Evolutionary conservation across 1,139 yeast species (phyloP), one percentile per base, ranked within the genome.

Genomic region (Magnusiomyces suaveolens): DNA sequence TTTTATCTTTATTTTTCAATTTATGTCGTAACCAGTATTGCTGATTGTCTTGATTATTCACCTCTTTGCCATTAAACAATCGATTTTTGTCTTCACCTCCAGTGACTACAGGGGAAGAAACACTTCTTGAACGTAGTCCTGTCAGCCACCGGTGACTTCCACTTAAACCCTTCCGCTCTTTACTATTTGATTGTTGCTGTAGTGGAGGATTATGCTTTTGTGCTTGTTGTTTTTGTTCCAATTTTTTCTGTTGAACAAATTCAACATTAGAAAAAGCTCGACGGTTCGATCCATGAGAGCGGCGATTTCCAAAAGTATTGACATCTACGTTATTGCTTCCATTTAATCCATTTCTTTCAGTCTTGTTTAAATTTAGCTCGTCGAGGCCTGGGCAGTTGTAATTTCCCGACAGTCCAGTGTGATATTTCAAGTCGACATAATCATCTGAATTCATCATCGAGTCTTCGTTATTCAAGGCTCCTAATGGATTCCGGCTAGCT

Each of bases 81-180:
- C 20, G 14, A n/a, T 43, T 43, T 14, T 24, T 20, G n/a, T 21
- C 24, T 10, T 14, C 47, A 12, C 20, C 23, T 12, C 41, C 50
- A 33, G n/a, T n/a, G 23, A 16, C n/a, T n/a, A 44, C 23, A 16
- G 51, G 51, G 16, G 51, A 48, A 23, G 51, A 48, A 24, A 48
- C 51, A 38, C 36, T 23, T n/a, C 51, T 24, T 18, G 43, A 48
- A 14, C 43, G 43, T 18, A 38, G 33, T 4, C 44, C 51, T n/a
- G 32, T 23, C 29, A 48, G n/a, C 51, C 51, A 48, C 16, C 43
- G 43, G 18, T 48, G 51, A 16, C 48, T 20, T 20, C 38, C 48
- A 26, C 29, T 26, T 12, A 26, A 46, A 2, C 12, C 12, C 14
- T 46, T 46, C 4, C 48, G 33, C 16, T n/a, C 32, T 20, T 43